Evolutionary conservation across 768 basidiomycete genomes (phyloP).

Genomic region (Polyporus arcularius): DNA sequence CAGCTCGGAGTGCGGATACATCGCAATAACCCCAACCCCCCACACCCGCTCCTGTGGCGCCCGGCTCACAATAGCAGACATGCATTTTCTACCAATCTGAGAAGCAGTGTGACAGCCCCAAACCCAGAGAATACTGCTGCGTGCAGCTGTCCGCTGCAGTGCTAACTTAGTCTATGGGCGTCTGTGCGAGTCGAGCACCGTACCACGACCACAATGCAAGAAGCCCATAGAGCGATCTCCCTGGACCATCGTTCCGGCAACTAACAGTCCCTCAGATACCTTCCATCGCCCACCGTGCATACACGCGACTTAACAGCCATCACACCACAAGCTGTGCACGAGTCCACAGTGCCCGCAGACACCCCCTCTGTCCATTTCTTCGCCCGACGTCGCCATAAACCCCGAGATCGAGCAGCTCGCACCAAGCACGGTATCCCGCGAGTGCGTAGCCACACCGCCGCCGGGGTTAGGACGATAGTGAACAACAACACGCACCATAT

Average conservation of each 20-base stretch:
- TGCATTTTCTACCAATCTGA: not conserved
- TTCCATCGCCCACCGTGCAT: not conserved
- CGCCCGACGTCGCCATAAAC: not conserved
- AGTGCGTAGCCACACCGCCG: not conserved
- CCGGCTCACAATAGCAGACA: not conserved
- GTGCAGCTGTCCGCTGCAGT: no score
- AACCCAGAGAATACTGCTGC: no score
- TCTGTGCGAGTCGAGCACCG: not conserved
- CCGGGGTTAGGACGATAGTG: not conserved
- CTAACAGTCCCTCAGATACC: no score
- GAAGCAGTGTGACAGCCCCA: no score
- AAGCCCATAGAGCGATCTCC: no score
- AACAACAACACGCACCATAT: not conserved
- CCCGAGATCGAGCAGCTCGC: no score
- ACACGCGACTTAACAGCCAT: not conserved
- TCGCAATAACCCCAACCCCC: no score
- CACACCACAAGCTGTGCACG: constrained; percentile 5
- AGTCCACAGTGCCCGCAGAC: not conserved
- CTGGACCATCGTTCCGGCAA: no score
- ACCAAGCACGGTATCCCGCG: not conserved
- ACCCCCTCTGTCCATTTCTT: not conserved
- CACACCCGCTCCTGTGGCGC: no score
- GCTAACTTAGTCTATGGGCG: no score
- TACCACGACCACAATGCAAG: no score
- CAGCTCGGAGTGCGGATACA: not conserved